These are phyloP conservation scores for Pythium folliculosum DNA, from an alignment of 352 stramenopile species.

Conservation along the genomic window DNA sequence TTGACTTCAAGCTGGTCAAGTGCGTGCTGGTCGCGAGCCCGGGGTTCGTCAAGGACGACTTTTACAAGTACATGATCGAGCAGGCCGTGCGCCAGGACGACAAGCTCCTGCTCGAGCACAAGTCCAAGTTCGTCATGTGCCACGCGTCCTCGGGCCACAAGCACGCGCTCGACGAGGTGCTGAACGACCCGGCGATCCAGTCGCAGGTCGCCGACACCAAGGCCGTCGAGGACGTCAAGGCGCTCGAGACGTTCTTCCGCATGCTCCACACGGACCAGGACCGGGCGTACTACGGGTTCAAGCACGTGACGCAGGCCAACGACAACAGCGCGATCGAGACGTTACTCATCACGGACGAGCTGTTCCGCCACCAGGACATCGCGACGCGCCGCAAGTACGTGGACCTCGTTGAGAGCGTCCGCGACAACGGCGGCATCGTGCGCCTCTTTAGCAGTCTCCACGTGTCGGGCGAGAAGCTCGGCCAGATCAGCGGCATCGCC, in stretches of 20 bases:
- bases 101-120: constrained; percentile 95
- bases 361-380: constrained; percentile 93
- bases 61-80: constrained; percentile 95
- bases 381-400: constrained; percentile 92
- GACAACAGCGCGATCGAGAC: constrained; percentile 94
- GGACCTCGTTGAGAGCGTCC: constrained; percentile 92
- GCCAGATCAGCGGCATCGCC: constrained; percentile 94
- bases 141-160: constrained; percentile 97
- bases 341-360: constrained; percentile 94
- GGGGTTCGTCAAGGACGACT: constrained; percentile 98
- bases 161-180: constrained; percentile 96
- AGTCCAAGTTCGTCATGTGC: constrained; percentile 95
- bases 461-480: constrained; percentile 94
- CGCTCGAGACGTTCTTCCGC: constrained; percentile 94
- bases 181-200: constrained; percentile 92
- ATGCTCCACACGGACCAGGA: constrained; percentile 96
- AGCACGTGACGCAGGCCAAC: constrained; percentile 91
- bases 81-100: constrained; percentile 93
- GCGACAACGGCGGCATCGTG: constrained; percentile 90
- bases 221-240: constrained; percentile 90
- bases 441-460: constrained; percentile 96
- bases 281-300: constrained; percentile 96
- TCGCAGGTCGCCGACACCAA: constrained; percentile 95
- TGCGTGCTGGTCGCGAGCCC: constrained; percentile 95
- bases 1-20: constrained; percentile 98